These are phyloP conservation scores for Didymella segeticola DNA, from an alignment of 2,329 filamentous ascomycete species.

Conservation along the genomic window DNA sequence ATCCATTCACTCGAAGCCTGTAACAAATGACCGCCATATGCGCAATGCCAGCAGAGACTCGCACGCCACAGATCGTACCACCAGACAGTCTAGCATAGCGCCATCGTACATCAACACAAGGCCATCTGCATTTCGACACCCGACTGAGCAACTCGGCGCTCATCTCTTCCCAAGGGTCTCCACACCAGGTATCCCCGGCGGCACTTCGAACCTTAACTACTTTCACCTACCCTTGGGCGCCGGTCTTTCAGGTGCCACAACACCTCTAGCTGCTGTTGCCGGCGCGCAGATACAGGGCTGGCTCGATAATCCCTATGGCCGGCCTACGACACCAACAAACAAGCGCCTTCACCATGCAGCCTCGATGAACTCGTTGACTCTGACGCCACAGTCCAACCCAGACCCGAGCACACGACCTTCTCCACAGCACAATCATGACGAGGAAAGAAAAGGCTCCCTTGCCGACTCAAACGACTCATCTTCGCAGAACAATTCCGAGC, in stretches of 20 bases:
- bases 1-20: slow-evolving; percentile 40
- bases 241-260: slow-evolving; percentile 76
- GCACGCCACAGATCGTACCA: slow-evolving; percentile 23
- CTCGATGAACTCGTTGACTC: slow-evolving; percentile 55
- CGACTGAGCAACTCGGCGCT: slow-evolving; percentile 42
- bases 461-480: slow-evolving; percentile 35
- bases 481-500: slow-evolving; percentile 38
- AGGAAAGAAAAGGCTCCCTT: slow-evolving; percentile 35
- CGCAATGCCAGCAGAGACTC: slow-evolving; percentile 30
- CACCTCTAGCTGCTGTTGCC: slow-evolving; percentile 79
- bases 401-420: slow-evolving; percentile 54
- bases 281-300: slow-evolving; percentile 69
- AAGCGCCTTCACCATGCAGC: slow-evolving; percentile 47
- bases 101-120: slow-evolving; percentile 36
- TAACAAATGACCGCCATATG: slow-evolving; percentile 39
- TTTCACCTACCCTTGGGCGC: slow-evolving; percentile 79
- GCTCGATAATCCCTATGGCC: slow-evolving; percentile 46
- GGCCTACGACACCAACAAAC: slow-evolving; percentile 44
- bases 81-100: slow-evolving; percentile 29
- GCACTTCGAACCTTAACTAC: slow-evolving; percentile 79
- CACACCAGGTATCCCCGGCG: slow-evolving; percentile 69
- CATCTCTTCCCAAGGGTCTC: slow-evolving; percentile 50
- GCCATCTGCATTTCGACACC: slow-evolving; percentile 39
- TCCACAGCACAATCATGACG: slow-evolving; percentile 51
- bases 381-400: slow-evolving; percentile 54